phyloP scores from a whole-genome alignment of 2,329 filamentous ascomycete species.

The Lasiodiplodia hormozganensis region DNA sequence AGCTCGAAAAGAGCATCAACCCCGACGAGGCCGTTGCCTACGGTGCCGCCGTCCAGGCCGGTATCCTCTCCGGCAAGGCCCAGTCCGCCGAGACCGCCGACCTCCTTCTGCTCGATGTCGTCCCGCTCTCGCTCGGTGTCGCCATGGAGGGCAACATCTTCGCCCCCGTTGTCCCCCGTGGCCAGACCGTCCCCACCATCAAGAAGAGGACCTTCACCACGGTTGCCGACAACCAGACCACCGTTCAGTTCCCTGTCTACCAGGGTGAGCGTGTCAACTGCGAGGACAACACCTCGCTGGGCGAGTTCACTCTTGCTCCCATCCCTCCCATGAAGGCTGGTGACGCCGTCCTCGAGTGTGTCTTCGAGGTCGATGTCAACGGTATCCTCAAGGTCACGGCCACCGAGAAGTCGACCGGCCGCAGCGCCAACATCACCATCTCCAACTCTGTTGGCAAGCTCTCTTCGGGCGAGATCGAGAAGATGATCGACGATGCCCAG shows the following conservation, averaged over 20 bases:
- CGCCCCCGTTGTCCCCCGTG: constrained; percentile 81
- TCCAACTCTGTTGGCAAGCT: constrained; percentile 99
- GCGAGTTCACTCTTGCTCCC: constrained; percentile 95
- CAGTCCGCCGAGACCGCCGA: constrained; percentile 93
- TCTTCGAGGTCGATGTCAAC: constrained; percentile 99
- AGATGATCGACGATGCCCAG: constrained; percentile 95
- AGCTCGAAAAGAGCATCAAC: constrained; percentile 99
- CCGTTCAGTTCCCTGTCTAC: constrained; percentile 89
- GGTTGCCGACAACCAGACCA: constrained; percentile 70
- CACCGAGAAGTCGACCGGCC: constrained; percentile 97
- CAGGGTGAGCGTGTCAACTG: constrained; percentile 98
- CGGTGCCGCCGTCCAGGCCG: constrained; percentile 97
- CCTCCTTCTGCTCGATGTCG: constrained; percentile 93
- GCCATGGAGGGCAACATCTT: constrained; percentile 99
- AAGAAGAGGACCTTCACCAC: constrained; percentile 94
- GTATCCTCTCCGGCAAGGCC: constrained; percentile 98
- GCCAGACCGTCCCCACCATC: constrained; percentile 69
- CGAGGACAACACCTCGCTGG: constrained; percentile 96
- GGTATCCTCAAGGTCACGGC: constrained; percentile 99
- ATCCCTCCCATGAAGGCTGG: constrained; percentile 88
- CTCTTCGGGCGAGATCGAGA: constrained; percentile 91
- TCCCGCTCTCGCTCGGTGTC: constrained; percentile 95
- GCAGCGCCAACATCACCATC: constrained; percentile 99
- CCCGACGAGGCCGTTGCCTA: constrained; percentile 99
- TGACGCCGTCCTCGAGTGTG: constrained; percentile 94